Evolutionary conservation across 208 protist genomes (phyloP), one percentile per base, ranked within the genome.

Genomic region (Novymonas esmeraldas): DNA sequence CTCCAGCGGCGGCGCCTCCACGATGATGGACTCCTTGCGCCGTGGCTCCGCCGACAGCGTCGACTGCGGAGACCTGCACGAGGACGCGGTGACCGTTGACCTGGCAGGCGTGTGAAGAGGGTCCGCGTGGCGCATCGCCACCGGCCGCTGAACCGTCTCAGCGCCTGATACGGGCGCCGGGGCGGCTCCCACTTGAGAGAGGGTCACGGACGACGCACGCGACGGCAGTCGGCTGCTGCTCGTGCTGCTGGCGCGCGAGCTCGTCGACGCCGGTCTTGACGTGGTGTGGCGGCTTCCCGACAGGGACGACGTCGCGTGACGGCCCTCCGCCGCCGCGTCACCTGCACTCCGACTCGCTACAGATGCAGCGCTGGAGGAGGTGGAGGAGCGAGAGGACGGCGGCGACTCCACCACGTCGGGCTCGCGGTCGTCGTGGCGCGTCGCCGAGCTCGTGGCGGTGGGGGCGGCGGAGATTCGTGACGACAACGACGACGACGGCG

Each of bases 161-260:
- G 34, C 50, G 34, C 51, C 38, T 31, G 46, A 38, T 29, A 22
- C 41, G 6, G 16, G 6, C 56, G 26, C 26, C 42, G 41, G 2
- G 5, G 57, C 20, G 13, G 48, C 38, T 16, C 10, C 24, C 13
- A 1, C 16, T 5, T 42, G 22, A 18, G 48, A 24, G 34, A 18
- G 39, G 22, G 33, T 51, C 31, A 65, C 64, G 11, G 56, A 65
- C 11, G 58, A 73, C 13, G 44, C 29, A 16, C 58, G 67, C 11
- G 58, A 49, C 16, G 67, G 67, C 7, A 72, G 56, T 1, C 65
- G 57, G 46, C 38, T 52, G 41, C 63, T 49, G 41, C 39, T 48
- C 7, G 20, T 46, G 24, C 28, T 38, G 28, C 42, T 58, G 13
- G 45, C 29, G 1, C 50, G 49, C 6, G 45, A 38, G 18, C 31